Evolutionary conservation across 73 alveolate species (phyloP).

Genomic region (Symbiodinium pilosum): DNA sequence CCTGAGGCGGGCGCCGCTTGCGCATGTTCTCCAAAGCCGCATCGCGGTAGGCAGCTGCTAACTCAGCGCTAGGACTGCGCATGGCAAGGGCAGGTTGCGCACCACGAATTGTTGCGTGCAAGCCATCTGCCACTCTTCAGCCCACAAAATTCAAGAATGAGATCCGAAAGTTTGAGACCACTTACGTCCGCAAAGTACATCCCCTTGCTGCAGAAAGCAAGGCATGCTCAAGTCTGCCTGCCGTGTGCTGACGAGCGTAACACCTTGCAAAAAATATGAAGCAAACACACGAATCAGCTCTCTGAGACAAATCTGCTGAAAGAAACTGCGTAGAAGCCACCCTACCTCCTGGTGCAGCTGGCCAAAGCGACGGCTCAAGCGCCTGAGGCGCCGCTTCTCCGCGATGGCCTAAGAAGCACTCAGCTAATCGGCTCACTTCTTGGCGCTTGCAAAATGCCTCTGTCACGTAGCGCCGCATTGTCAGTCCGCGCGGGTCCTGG

Average conservation of each 20-base stretch:
- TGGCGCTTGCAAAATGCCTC: too few relatives aligned
- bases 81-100: background rate
- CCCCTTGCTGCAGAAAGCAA: background rate
- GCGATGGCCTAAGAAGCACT: constrained; percentile 36
- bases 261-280: too few relatives aligned
- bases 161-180: too few relatives aligned
- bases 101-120: background rate
- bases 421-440: background rate
- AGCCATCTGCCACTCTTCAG: background rate
- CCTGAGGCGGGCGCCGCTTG: too few relatives aligned
- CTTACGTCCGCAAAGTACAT: background rate
- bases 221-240: too few relatives aligned
- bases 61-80: constrained; percentile 12
- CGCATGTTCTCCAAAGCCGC: constrained; percentile 89
- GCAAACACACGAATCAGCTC: too few relatives aligned
- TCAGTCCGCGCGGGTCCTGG: too few relatives aligned
- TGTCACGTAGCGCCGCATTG: background rate
- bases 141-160: too few relatives aligned
- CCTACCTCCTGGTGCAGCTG: constrained; percentile 74
- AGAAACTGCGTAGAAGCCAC: too few relatives aligned
- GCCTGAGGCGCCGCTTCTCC: constrained; percentile 45
- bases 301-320: too few relatives aligned
- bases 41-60: constrained; percentile 65
- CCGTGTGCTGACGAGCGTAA: background rate
- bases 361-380: constrained; percentile 68